Evolutionary conservation across 148 eudicot species (phyloP).

Genomic region (Oxyria digyna): DNA sequence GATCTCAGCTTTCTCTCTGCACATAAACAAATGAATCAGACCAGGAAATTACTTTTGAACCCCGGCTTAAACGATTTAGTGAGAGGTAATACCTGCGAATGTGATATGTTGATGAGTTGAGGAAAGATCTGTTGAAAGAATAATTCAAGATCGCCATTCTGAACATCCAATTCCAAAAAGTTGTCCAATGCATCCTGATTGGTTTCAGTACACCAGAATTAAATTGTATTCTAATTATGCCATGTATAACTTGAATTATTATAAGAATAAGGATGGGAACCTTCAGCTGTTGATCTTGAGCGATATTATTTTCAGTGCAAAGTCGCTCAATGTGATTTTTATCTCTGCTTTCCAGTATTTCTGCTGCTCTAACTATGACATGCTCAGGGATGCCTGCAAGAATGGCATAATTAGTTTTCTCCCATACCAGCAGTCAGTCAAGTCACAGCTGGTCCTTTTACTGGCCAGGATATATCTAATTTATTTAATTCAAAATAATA

Average conservation of each 20-base stretch:
- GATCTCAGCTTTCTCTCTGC: neutral
- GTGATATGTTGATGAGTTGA: slow-evolving; percentile 11
- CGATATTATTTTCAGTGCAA: slow-evolving; percentile 26
- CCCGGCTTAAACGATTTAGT: neutral
- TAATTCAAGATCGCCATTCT: slow-evolving; percentile 41
- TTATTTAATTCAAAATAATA: too few species aligned
- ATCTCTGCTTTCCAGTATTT: slow-evolving; percentile 37
- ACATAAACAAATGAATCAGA: neutral
- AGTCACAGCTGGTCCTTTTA: neutral
- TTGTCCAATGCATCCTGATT: slow-evolving; percentile 74
- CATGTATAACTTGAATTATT: neutral
- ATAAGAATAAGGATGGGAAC: slow-evolving; percentile 15
- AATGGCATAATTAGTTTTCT: neutral
- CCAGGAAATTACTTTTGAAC: neutral
- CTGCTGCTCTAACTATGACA: slow-evolving; percentile 68
- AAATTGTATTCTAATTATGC: neutral
- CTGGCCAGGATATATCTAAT: neutral
- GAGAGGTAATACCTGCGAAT: neutral
- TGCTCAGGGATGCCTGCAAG: slow-evolving; percentile 58
- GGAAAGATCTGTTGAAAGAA: slow-evolving; percentile 50
- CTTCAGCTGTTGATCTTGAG: slow-evolving; percentile 81
- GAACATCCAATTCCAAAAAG: slow-evolving; percentile 60
- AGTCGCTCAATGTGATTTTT: slow-evolving; percentile 45
- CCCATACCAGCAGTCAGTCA: neutral
- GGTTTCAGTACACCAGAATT: neutral